Base-by-base conservation (phyloP, 2,329 filamentous ascomycete species). In the Calonectria crousiana region DNA sequence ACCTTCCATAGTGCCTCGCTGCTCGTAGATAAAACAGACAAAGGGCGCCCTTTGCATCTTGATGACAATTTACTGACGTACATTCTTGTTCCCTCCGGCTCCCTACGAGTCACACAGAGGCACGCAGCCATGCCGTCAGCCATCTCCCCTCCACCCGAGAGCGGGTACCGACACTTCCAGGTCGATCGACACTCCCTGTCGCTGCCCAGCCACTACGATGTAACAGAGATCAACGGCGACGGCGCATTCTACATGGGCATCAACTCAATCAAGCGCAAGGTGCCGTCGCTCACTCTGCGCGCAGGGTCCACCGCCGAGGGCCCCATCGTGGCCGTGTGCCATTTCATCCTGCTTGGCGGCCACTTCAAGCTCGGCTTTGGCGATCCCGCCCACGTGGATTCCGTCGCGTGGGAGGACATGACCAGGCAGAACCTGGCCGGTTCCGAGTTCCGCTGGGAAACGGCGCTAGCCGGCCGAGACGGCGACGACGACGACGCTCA, bases 321-420 rank as follows among this genome's bases (percentile, higher is more conserved):
- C 2, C 71, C 73, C n/a, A 38, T 74, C 49, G 28, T 73, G 0
- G 74, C 73, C 34, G 67, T 75, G 34, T 76, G 67, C 65, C 73
- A 78, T 28, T 32, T 70, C 53, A 74, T 78, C 28, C 62, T 73
- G 13, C 60, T 76, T 47, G 69, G 69, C 6, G 71, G 70, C 9
- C 58, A 75, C 58, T 74, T 73, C 58, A 77, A 78, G 66, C 62
- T 78, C 38, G 77, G 76, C n/a, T 69, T 77, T 41, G 77, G 77
- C 51, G 73, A 73, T 62, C 76, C 76, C 18, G 23, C 64, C 6
- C 41, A 58, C 11, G 58, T 56, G 2, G 68, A 69, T 13, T 8
- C 69, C 6, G 52, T 76, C n/a, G 14, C 60, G 18, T 78, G 77
- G 77, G 77, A 78, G 68, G 77, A 78, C 62, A 73, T 78, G 58